Base-by-base conservation (phyloP, 768 basidiomycete species). In the Phallus indusiatus region DNA sequence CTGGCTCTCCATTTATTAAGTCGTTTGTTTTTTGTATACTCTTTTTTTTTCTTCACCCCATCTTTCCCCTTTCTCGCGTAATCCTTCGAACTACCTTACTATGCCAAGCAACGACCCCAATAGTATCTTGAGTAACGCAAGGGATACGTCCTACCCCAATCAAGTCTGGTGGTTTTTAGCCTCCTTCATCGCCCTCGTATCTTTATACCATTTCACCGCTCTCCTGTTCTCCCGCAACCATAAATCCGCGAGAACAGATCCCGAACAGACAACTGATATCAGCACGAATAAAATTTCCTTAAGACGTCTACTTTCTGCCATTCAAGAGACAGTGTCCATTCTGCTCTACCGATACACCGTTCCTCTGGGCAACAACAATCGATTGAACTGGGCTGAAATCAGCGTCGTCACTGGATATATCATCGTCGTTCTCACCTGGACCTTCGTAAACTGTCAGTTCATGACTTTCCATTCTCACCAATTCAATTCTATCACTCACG, bases 361-460 rank as follows among this genome's bases (percentile, higher is more conserved):
- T 8, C 66, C 70, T n/a, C 60, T 79, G 36, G 59, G 66, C 11
- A 10, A 21, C 36, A 46, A 36, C 16, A 42, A 24, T 21, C 21
- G n/a, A 17, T 2, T 56, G 3, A 56, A 37, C 16, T 18, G n/a
- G 17, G 70, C 73, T 1, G 81, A 84, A 53, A 58, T 81, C 2
- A 55, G 72, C 24, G 79, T 82, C 64, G 76, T 78, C 46, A 56
- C 73, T 33, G 69, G 65, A 5, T 84, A 84, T 62, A 68, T 81
- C 20, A 69, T 70, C 9, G 71, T 74, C 21, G 74, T 78, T 61
- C 66, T 82, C 48, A 63, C 69, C 0, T 76, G 75, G 71, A 70
- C 76, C 0, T 70, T 82, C 21, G 63, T 74, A 35, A 71, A 78
- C 51, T 75, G 82, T 82, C 62, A 66, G 77, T 67, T 52, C n/a